Evolutionary conservation across 441 rosid species (phyloP), one percentile per base, ranked within the genome.

Genomic region (Eutrema salsugineum): DNA sequence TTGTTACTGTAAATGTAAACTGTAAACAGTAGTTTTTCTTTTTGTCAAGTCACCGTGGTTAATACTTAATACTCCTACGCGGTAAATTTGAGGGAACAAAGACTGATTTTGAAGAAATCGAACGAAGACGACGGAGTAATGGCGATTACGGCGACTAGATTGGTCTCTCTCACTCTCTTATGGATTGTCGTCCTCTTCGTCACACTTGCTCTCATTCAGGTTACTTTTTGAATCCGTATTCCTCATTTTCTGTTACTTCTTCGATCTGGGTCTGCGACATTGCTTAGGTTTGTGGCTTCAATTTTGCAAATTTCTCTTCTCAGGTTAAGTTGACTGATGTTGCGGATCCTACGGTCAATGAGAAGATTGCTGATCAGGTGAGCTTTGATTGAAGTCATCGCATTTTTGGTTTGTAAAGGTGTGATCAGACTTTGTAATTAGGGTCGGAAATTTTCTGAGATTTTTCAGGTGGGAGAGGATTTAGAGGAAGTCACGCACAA

Each of bases 181-280:
- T 93, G 98, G 98, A 62, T 87, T 27, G 17, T 91, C 35, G 82
- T 86, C 80, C 79, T 89, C 48, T 86, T 91, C 70, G 85, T 74
- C 55, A 85, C 87, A 66, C 86, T 89, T 46, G 86, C 84, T 78
- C 79, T 91, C 73, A 87, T 91, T 53, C 98, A 91, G 90, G 96
- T 88, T 22, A 4, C 1, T 33, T 56, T 54, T n/a, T n/a, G n/a
- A 28, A 15, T 30, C 12, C 54, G 17, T 14, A 42, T 35, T 19
- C n/a, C 11, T 20, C 50, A 49, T 17, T 39, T 63, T 63, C 10
- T 53, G 36, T 2, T 24, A 24, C 3, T 49, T 64, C 65, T 14
- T 22, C 53, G 47, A 77, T 61, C 68, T 71, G 74, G 27, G 33
- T 66, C n/a, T 51, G 56, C 27, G 0, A 22, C 28, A 6, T 77